These are phyloP conservation scores for Candida freyschussii DNA, from an alignment of 1,139 yeast genomes.

Conservation along the genomic window DNA sequence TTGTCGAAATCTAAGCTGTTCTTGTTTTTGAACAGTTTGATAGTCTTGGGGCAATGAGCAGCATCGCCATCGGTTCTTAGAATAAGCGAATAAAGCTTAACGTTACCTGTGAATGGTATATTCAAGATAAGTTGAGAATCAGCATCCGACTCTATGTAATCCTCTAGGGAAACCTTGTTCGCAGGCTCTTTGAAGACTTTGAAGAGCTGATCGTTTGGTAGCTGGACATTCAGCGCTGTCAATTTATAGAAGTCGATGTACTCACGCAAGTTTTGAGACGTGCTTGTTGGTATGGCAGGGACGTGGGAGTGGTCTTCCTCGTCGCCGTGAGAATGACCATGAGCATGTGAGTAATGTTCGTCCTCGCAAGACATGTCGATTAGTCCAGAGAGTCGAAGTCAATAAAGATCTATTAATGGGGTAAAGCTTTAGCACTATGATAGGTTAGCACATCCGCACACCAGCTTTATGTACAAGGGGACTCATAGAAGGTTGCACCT, in stretches of 20 bases:
- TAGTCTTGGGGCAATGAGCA: conserved; percentile 58
- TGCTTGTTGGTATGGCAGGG: conserved; percentile 70
- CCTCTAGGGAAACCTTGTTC: conserved; percentile 35
- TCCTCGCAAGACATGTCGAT: conserved; percentile 31
- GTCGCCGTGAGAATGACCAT: conserved; percentile 27
- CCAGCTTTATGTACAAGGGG: no score
- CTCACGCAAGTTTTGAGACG: conserved; percentile 61
- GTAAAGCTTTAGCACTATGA: not conserved
- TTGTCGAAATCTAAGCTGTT: conserved; percentile 67
- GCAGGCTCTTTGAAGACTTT: conserved; percentile 48
- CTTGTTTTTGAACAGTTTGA: conserved; percentile 72
- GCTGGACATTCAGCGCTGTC: conserved; percentile 59
- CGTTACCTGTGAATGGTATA: conserved; percentile 76
- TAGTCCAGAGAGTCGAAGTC: not conserved
- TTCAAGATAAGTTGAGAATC: conserved; percentile 75
- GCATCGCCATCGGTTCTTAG: conserved; percentile 60
- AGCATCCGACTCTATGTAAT: conserved; percentile 64
- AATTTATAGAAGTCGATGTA: conserved; percentile 60
- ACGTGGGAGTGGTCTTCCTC: conserved; percentile 36
- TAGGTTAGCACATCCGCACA: conserved; percentile 3
- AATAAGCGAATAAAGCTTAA: conserved; percentile 68
- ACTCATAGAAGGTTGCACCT: no score
- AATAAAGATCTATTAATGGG: not conserved
- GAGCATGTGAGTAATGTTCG: conserved; percentile 29
- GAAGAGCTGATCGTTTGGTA: conserved; percentile 45